These are phyloP conservation scores for Xylariaceae sp. DNA, from an alignment of 2,329 filamentous ascomycete species.

Conservation along the genomic window DNA sequence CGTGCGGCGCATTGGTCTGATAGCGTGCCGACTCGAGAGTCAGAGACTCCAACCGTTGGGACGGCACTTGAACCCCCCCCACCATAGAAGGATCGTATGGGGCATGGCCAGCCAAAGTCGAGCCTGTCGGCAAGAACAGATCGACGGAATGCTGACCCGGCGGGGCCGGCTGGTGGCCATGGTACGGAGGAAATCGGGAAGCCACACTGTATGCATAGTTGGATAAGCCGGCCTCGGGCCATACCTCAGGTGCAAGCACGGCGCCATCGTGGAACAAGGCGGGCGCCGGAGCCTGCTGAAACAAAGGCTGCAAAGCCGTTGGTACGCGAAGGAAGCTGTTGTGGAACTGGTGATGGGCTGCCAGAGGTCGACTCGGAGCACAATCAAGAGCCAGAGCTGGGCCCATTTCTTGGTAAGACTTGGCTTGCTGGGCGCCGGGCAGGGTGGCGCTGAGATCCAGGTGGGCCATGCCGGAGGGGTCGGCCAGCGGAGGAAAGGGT, in stretches of 20 bases:
- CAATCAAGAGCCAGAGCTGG: conserved; percentile 23
- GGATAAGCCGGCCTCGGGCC: conserved; percentile 34
- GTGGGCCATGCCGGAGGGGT: conserved; percentile 13
- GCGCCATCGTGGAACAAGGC: conserved; percentile 38
- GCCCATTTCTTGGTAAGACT: conserved; percentile 18
- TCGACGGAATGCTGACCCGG: too few relatives aligned
- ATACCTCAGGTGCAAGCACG: conserved; percentile 34
- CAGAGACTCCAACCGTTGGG: conserved; percentile 31
- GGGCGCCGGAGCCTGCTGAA: conserved; percentile 36
- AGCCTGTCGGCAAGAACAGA: conserved; percentile 24
- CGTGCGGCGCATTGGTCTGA: conserved; percentile 11
- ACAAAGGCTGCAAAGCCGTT: conserved; percentile 30
- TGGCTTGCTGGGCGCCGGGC: conserved; percentile 18
- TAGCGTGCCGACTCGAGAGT: conserved; percentile 28
- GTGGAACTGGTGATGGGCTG: conserved; percentile 26
- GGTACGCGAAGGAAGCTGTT: conserved; percentile 27
- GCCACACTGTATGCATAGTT: conserved; percentile 30
- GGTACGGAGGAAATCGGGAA: conserved; percentile 31
- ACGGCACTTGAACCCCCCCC: conserved; percentile 35
- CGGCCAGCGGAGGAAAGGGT: conserved; percentile 12
- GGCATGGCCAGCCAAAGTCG: conserved; percentile 28
- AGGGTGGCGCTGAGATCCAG: conserved; percentile 17
- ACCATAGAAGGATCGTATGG: conserved; percentile 21
- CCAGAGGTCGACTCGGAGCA: conserved; percentile 22
- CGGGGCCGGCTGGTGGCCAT: conserved; percentile 12